Percentiles rank a stretch among this genome's conserved stretches.
phyloP scores from a whole-genome alignment of 495 filamentous ascomycete genomes.

The Pseudotulostoma volvatum region DNA sequence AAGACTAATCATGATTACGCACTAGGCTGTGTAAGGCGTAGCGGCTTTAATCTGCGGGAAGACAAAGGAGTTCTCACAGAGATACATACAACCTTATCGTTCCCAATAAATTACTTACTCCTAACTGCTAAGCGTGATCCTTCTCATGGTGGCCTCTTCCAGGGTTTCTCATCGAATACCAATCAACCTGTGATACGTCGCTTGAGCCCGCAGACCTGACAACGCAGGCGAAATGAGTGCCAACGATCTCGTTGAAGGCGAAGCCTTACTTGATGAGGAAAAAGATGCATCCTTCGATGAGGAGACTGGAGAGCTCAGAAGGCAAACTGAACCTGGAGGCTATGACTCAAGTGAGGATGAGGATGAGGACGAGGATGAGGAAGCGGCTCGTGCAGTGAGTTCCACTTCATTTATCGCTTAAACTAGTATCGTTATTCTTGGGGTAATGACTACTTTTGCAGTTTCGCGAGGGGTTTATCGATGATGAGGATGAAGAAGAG shows the following conservation, averaged over 20 bases:
- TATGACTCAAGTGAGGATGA: conserved; percentile 87
- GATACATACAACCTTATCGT: too few relatives aligned
- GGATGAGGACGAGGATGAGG: conserved; percentile 85
- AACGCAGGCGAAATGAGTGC: conserved; percentile 62
- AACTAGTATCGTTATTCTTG: neutral
- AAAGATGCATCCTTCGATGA: conserved; percentile 80
- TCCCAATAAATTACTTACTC: too few relatives aligned
- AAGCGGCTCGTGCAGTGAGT: conserved; percentile 43
- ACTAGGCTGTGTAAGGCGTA: too few relatives aligned
- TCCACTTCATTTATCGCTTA: conserved; percentile 1
- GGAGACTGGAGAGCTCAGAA: conserved; percentile 44
- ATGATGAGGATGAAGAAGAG: conserved; percentile 84
- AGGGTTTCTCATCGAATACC: too few relatives aligned
- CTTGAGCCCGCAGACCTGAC: too few relatives aligned
- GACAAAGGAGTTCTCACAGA: too few relatives aligned
- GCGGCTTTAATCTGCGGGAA: too few relatives aligned
- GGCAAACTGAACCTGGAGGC: conserved; percentile 26
- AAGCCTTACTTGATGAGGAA: conserved; percentile 82
- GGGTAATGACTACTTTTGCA: conserved; percentile 14
- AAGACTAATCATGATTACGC: too few relatives aligned
- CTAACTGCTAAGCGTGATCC: too few relatives aligned
- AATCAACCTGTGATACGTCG: too few relatives aligned
- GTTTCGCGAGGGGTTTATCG: conserved; percentile 90
- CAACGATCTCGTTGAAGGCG: conserved; percentile 63
- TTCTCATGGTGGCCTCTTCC: too few relatives aligned